phyloP scores from a whole-genome alignment of 2,329 filamentous ascomycete genomes.

The Teratosphaeria viscida region DNA sequence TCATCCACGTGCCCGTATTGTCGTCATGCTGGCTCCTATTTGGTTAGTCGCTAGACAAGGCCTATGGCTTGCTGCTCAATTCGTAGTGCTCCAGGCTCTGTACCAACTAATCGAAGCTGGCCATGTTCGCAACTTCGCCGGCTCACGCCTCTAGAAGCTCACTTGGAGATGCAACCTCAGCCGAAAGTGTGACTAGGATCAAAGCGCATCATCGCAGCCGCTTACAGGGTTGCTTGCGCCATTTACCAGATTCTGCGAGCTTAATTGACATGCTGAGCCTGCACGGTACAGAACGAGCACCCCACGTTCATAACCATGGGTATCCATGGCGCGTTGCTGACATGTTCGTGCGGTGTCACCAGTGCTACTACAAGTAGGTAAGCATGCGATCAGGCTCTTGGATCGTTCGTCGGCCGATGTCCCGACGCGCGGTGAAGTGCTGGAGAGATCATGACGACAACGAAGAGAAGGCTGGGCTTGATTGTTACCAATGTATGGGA shows the following conservation, averaged over 20 bases:
- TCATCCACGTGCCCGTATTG: background rate
- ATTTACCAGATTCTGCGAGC: background rate
- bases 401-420: background rate
- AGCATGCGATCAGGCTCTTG: background rate
- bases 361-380: no score
- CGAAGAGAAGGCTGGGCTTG: background rate
- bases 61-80: background rate
- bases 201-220: background rate
- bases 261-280: background rate
- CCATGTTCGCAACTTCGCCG: background rate
- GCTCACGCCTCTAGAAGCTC: background rate
- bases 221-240: background rate
- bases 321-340: background rate
- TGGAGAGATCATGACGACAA: background rate
- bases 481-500: background rate
- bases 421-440: background rate
- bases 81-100: background rate
- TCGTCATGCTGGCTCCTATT: background rate
- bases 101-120: background rate
- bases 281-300: background rate
- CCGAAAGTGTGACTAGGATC: background rate
- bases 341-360: background rate
- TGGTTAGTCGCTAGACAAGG: background rate
- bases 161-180: background rate
- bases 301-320: background rate